A percentile compares a stretch with the other conserved stretches of the same genome.
Evolutionary conservation across 805 yeast genomes (phyloP).

Genomic region (Schwanniomyces occidentalis): DNA sequence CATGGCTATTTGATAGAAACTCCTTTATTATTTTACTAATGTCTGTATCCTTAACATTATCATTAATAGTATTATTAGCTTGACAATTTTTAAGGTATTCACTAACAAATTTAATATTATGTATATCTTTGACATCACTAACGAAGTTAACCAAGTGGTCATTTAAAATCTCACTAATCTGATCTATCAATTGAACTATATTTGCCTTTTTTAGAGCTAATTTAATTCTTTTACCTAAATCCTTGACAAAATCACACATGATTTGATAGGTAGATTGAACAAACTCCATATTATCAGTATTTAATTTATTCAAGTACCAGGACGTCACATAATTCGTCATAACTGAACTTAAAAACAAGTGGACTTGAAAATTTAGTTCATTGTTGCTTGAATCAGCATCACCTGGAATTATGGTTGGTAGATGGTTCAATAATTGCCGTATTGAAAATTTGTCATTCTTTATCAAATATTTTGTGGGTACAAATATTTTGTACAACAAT

Average conservation of each 20-base stretch:
- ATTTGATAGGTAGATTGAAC: slow-evolving; percentile 23
- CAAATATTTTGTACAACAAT: slow-evolving; percentile 32
- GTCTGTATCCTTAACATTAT: slow-evolving; percentile 3
- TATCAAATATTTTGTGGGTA: slow-evolving; percentile 34
- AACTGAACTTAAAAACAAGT: slow-evolving; percentile 36
- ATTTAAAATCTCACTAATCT: slow-evolving; percentile 21
- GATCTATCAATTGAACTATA: slow-evolving; percentile 22
- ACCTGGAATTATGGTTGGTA: slow-evolving; percentile 29
- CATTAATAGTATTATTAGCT: slow-evolving; percentile 3
- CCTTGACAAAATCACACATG: slow-evolving; percentile 24
- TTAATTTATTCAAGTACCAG: slow-evolving; percentile 29
- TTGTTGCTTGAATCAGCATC: slow-evolving; percentile 11
- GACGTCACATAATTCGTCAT: slow-evolving; percentile 20
- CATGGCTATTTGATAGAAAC: slow-evolving; percentile 17
- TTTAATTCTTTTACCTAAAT: slow-evolving; percentile 20
- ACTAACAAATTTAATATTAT: slow-evolving; percentile 13
- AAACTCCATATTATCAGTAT: slow-evolving; percentile 33
- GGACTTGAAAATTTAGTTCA: slow-evolving; percentile 33
- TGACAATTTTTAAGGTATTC: slow-evolving; percentile 8
- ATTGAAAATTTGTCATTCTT: slow-evolving; percentile 27
- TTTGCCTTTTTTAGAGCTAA: slow-evolving; percentile 9
- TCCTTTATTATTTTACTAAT: slow-evolving; percentile 8
- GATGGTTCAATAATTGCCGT: slow-evolving; percentile 24
- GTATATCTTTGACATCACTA: slow-evolving; percentile 10
- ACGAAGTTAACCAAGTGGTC: slow-evolving; percentile 20